Evolutionary conservation across 2,329 filamentous ascomycete genomes (phyloP), one percentile per base, ranked within the genome.

Genomic region (Pyrenophora graminea): DNA sequence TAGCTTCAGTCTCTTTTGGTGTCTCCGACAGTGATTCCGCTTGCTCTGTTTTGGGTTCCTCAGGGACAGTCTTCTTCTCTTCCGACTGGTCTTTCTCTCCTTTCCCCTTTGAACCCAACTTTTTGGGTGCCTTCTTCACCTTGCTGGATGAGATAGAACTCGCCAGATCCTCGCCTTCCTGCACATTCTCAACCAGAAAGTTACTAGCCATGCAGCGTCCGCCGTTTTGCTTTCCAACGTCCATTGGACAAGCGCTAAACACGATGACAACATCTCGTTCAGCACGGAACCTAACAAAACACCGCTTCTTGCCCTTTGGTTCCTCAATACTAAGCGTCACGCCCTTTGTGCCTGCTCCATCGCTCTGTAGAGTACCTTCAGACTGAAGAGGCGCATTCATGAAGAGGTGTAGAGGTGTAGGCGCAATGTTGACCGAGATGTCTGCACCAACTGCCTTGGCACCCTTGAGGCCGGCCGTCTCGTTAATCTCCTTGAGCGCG

Each of bases 401-500:
- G 53, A 74, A 80, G 9, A 80, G 65, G 37, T 78, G 76, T 4
- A 80, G 63, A 2, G 77, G 77, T 12, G 76, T 76, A 0, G 77
- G 77, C 12, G 76, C 75, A 43, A 70, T 74, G 53, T 79, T 79
- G 61, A 79, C 76, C 1, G 75, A 77, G 33, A 79, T 75, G 17
- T 79, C 76, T 6, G 77, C 76, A 19, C 77, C 77, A 3, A 80
- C 69, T 18, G 73, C 74, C 47, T 76, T 76, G 1, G 75, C 67
- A 13, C 77, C 77, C 48, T 78, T 77, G 17, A 80, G 61, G 0
- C 77, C 77, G 6, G 75, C 74, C 15, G 71, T 70, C 53, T 77
- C 74, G 61, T 80, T 79, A 30, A 79, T 61, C 52, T 79, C 76
- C 45, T 77, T 76, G 21, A 80, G 69, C 6, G 77, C 77, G 5